These are phyloP conservation scores for Pezicula radicicola DNA, from an alignment of 2,329 filamentous ascomycete species.

Conservation along the genomic window DNA sequence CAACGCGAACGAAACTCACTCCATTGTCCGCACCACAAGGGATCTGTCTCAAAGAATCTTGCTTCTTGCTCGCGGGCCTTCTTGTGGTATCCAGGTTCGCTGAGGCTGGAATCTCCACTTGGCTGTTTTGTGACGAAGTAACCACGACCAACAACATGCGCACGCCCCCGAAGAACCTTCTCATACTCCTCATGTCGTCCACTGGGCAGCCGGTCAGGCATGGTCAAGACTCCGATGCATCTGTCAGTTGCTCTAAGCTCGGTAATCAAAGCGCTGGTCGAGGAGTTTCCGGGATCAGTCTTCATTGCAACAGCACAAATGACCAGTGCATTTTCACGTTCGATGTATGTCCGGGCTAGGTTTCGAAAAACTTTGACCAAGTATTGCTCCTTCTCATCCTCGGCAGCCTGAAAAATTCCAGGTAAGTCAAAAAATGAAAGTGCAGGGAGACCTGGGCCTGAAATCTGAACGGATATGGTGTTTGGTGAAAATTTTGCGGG, in stretches of 20 bases:
- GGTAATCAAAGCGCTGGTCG: constrained; percentile 63
- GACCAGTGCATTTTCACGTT: constrained; percentile 67
- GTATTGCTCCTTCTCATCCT: constrained; percentile 58
- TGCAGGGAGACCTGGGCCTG: constrained; percentile 66
- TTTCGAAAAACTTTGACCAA: constrained; percentile 71
- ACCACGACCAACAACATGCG: constrained; percentile 63
- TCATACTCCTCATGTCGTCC: constrained; percentile 56
- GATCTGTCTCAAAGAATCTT: constrained; percentile 41
- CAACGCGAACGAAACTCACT: constrained; percentile 38
- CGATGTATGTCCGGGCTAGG: constrained; percentile 67
- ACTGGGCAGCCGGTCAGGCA: constrained; percentile 68
- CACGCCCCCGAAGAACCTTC: constrained; percentile 57
- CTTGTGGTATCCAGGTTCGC: constrained; percentile 30
- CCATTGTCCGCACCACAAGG: constrained; percentile 44
- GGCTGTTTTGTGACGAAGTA: constrained; percentile 57
- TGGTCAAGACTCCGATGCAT: constrained; percentile 77
- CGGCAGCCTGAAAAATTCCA: constrained; percentile 71
- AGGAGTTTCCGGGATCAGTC: constrained; percentile 72
- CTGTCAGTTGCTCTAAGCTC: constrained; percentile 52
- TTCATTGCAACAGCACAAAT: constrained; percentile 78
- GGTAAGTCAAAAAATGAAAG: constrained; percentile 84
- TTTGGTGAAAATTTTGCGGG: constrained; percentile 76
- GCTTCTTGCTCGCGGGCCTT: constrained; percentile 46
- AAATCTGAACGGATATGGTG: constrained; percentile 72
- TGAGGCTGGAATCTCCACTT: too few species aligned